Evolutionary conservation across 2,329 filamentous ascomycete genomes (phyloP), one percentile per base, ranked within the genome.

Genomic region (Fusarium lyarnte): DNA sequence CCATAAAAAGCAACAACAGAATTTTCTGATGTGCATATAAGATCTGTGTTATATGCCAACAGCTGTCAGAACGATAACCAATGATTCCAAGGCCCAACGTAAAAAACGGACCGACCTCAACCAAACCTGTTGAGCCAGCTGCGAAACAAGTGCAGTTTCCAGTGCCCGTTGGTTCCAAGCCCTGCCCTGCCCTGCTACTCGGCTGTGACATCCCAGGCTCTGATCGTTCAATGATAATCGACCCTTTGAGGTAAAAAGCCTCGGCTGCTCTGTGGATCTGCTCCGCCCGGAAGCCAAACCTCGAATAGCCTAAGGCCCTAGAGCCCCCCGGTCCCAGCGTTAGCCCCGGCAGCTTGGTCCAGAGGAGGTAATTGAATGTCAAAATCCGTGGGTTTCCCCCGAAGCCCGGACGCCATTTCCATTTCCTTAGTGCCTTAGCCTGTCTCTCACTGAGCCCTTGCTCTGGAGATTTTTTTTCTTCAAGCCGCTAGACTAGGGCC

Each of bases 341-440:
- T 39, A 38, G 46, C 58, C 73, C 73, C 66, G 63, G 73, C 61
- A 52, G 31, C 55, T 58, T 61, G 46, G 29, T 41, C 74, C 64
- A 39, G 73, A 75, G 66, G 59, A 46, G 70, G 73, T 52, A 74
- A 68, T 29, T 29, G 33, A 62, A 41, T 45, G 35, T 55, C 72
- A 73, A 36, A 59, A 76, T 71, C 49, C 51, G 73, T 76, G 53
- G 41, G 57, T 62, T 69, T 58, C 57, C 66, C 36, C 74, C 74
- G 74, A 73, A 61, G 69, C 65, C 72, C 60, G 65, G 73, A 52
- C 45, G 51, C 73, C 73, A 69, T 57, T 55, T 51, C 33, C 47
- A 21, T 35, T 51, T 35, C 47, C 14, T 51, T 35, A 51, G 47
- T 51, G 47, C 12, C n/a, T 19, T 8, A 29, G n/a, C 25, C 25